Evolutionary conservation across 495 filamentous ascomycete genomes (phyloP).

Genomic region (Aspergillus coremiiformis): DNA sequence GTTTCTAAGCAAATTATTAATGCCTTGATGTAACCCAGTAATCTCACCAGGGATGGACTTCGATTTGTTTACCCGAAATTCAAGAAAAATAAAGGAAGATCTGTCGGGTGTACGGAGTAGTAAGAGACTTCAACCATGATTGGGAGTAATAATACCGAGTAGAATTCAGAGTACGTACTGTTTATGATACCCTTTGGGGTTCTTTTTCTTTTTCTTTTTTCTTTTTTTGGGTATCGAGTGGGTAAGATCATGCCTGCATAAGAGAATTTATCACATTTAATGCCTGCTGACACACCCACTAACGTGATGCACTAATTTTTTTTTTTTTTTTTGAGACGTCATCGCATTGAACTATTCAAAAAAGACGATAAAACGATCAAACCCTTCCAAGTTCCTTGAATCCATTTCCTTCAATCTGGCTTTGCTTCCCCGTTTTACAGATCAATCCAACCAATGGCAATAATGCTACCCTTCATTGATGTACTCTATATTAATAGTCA

Average conservation of each 20-base stretch:
- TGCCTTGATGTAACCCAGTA: not conserved
- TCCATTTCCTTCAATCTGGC: not conserved
- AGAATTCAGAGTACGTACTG: too few relatives aligned
- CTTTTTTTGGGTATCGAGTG: too few relatives aligned
- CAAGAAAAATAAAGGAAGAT: too few relatives aligned
- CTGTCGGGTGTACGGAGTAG: too few relatives aligned
- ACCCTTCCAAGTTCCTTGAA: too few relatives aligned
- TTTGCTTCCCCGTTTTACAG: not conserved
- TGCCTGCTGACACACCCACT: not conserved
- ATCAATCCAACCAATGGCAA: not conserved
- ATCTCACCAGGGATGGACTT: not conserved
- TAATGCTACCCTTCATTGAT: too few relatives aligned
- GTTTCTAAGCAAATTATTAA: slow-evolving; percentile 1
- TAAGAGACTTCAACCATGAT: too few relatives aligned
- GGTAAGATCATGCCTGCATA: not conserved
- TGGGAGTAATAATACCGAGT: too few relatives aligned
- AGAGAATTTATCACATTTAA: not conserved
- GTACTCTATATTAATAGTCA: too few relatives aligned
- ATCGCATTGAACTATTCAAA: not conserved
- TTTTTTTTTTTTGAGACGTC: not conserved
- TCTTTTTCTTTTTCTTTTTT: too few relatives aligned
- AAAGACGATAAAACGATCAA: not conserved
- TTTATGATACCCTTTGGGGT: too few relatives aligned
- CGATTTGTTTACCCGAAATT: too few relatives aligned
- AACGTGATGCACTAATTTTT: not conserved